Evolutionary conservation across 306 rosid species (phyloP), one percentile per base, ranked within the genome.

Genomic region (Sicyos edulis): DNA sequence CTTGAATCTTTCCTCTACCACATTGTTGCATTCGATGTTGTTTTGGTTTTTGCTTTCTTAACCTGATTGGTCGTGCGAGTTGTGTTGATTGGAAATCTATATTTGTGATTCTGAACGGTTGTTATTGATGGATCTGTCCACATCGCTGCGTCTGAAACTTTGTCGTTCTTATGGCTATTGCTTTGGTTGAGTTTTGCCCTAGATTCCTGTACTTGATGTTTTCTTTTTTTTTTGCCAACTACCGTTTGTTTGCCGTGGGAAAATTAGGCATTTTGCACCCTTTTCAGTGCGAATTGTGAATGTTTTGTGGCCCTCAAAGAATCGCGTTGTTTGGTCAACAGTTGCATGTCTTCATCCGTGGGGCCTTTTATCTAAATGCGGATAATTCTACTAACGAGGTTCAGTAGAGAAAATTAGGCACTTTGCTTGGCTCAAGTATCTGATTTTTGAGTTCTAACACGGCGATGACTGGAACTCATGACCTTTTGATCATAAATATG

Each of bases 131-230:
- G 52, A 64, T 63, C 52, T 63, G 52, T 37, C 26, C 51, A 37
- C 49, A 37, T 4, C 26, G 49, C 21, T 3, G 49, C 19, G 44
- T 64, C 49, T 42, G 6, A 17, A 20, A 66, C 20, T 40, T 64
- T 45, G 17, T 66, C 55, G 21, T 49, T 68, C 72, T 68, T 6
- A 11, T 67, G 50, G 72, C 72, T 12, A 20, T 68, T 68, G 72
- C 72, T 12, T 15, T 2, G 58, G 44, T 50, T 69, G 44, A 49
- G 17, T 47, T 47, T 2, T 20, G 42, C 19, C 37, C 42, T 45
- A 14, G 4, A 47, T 49, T 68, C 34, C 53, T 4, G 20, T 4
- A 7, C 4, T 65, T 29, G 32, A 11, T 40, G 1, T 19, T 45
- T 66, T 5, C 14, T 19, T 7, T 40, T 40, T 37, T 44, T 66